Conservation (phyloP, 176 grass and related monocot genomes). For the Cocos nucifera region DNA sequence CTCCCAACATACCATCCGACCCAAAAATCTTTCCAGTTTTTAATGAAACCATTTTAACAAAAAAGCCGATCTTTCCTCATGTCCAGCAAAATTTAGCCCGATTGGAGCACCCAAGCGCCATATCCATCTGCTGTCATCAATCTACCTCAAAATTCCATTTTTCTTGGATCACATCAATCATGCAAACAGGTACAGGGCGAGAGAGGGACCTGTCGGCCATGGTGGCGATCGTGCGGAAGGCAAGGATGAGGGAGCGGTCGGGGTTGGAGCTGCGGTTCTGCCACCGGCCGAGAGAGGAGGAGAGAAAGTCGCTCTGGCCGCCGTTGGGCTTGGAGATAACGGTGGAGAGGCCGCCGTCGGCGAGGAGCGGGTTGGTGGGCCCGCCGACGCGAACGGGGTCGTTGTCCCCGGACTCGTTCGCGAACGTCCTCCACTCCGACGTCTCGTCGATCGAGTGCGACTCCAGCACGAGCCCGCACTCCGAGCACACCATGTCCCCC, state of each 20-base stretch:
- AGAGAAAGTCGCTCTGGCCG: constrained; percentile 53
- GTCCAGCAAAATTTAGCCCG: no score
- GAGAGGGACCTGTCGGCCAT: constrained; percentile 58
- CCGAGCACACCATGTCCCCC: constrained; percentile 84
- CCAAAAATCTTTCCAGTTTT: no score
- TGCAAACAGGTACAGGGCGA: neutral
- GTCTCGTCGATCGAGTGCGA: constrained; percentile 87
- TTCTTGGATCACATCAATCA: no score
- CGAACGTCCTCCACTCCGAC: constrained; percentile 86
- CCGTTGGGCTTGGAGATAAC: constrained; percentile 88
- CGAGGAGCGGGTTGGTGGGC: constrained; percentile 61
- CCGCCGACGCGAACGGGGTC: constrained; percentile 81
- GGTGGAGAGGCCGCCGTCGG: constrained; percentile 71
- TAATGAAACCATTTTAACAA: no score
- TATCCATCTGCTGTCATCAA: no score
- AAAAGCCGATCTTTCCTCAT: no score
- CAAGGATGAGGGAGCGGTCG: constrained; percentile 69
- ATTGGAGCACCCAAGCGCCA: no score
- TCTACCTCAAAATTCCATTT: no score
- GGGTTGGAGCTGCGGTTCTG: constrained; percentile 74
- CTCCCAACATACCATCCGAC: no score
- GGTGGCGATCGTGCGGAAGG: constrained; percentile 78
- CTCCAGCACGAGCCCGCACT: constrained; percentile 85
- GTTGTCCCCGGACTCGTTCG: constrained; percentile 82
- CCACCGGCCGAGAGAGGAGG: constrained; percentile 65